Base-by-base conservation (phyloP, 1,139 yeast genomes). In the Scheffersomyces parashehatae region DNA sequence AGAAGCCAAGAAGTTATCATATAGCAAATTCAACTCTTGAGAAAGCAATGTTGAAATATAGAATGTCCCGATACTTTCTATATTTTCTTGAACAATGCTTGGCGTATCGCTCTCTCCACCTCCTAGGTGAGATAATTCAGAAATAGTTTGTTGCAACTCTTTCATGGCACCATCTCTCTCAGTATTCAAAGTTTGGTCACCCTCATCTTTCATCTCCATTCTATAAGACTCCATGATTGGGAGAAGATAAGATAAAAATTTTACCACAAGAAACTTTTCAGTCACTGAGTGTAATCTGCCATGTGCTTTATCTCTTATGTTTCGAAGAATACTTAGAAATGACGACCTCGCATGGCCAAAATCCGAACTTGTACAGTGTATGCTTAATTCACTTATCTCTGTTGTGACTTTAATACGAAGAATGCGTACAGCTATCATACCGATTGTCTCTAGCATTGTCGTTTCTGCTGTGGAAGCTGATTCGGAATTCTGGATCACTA, bases 361-460 rank as follows among this genome's bases (percentile, higher is more conserved):
- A 20, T 20, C 26, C 8, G 26, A 20, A 20, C 26, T 20, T 20
- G 26, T 20, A 20, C 26, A 20, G 26, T 20, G 26, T 31, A 32
- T 20, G 12, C 13, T 31, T 14, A 31, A 7, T 6, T 31, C 35
- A 20, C 7, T 20, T 20, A 20, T 20, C 11, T 31, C 35, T n/a
- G 24, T 31, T 9, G 35, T 14, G 11, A 20, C 24, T 40, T 56
- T 67, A 20, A 75, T 41, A 6, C 65, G 61, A 15, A 79, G 57
- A 34, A 83, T 67, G 30, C 67, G 70, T 1, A 76, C 69, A 0
- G 85, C 88, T 31, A 83, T 75, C 11, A 64, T 53, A 0, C 89
- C 88, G 5, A 80, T 56, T 49, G 79, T 56, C 44, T 83, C 89
- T 36, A 85, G 59, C 3, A 79, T 67, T 46, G 73, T 69, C 0